Base-by-base conservation (phyloP, 2,329 filamentous ascomycete genomes). In the Aspergillus niger region DNA sequence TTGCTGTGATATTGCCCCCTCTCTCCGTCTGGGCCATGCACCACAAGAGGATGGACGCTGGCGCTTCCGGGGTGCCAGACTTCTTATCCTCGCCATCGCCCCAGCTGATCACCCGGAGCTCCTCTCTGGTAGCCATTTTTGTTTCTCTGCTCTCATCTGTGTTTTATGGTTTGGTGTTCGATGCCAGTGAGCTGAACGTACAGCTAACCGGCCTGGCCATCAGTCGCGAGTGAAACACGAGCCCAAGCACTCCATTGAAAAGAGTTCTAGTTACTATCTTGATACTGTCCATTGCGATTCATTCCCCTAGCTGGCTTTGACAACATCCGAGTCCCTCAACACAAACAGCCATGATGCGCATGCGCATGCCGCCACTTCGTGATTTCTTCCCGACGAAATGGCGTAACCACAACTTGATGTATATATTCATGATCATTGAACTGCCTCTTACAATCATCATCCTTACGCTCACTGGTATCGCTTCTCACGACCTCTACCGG, bases 381-480 rank as follows among this genome's bases (percentile, higher is more conserved):
- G 76, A 77, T 70, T 82, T 80, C 71, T 75, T 87, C 57, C 82
- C 85, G 20, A 80, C 79, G 68, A 76, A 80, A 70, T 87, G 85
- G 80, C 81, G 82, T 58, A 76, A 82, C 28, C 81, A 82, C 44
- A 81, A 79, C 65, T 63, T 82, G 63, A 76, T 86, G 66, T 78
- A 82, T 63, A 80, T 73, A 52, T 77, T 88, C 61, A 77, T 88
- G 69, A 72, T 77, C 51, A 66, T 83, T 58, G 86, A 89, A 70
- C 76, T 88, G 39, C 80, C 81, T 20, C 77, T 88, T 59, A 85
- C 83, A 1, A 79, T 89, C 65, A 82, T 81, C 41, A 78, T 84
- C 48, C 79, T 89, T 49, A 81, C 85, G 2, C 79, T 89, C 15
- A 86, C 85, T 65, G 86, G 86, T 44, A 86, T 89, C 66, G 86